Evolutionary conservation across 106 monocot species (phyloP).

Genomic region (Cymbidium sinense): DNA sequence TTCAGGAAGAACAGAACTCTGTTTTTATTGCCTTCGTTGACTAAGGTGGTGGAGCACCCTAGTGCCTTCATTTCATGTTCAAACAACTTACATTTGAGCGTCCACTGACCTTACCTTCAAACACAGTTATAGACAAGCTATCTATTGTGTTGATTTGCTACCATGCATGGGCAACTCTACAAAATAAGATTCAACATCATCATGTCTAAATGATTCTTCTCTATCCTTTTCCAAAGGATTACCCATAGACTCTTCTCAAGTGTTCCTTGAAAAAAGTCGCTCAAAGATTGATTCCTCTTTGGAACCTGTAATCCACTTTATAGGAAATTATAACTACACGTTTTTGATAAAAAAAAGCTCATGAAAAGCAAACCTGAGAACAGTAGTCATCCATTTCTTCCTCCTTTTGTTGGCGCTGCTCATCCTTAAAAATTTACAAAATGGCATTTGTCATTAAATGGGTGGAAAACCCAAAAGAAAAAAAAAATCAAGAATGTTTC

Average conservation of each 20-base stretch:
- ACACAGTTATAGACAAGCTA: too few relatives aligned
- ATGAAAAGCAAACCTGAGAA: slow-evolving; percentile 64
- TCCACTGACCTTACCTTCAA: too few relatives aligned
- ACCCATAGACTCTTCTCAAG: not conserved
- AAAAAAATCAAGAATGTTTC: not conserved
- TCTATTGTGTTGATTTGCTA: too few relatives aligned
- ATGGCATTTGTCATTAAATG: not conserved
- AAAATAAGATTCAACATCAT: too few relatives aligned
- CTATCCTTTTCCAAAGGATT: too few relatives aligned
- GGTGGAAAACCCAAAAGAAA: not conserved
- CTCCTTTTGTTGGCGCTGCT: slow-evolving; percentile 84
- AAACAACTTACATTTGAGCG: too few relatives aligned
- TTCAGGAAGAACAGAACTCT: too few relatives aligned
- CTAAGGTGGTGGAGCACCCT: too few relatives aligned
- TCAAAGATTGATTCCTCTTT: not conserved
- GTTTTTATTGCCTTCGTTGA: too few relatives aligned
- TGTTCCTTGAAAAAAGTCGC: not conserved
- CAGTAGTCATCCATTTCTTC: slow-evolving; percentile 99
- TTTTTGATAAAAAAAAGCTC: not conserved
- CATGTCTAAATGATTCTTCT: too few relatives aligned
- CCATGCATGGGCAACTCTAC: too few relatives aligned
- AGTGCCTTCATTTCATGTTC: too few relatives aligned
- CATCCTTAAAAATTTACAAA: slow-evolving; percentile 58
- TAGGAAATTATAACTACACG: not conserved
- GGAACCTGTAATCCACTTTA: not conserved